Evolutionary conservation across 768 basidiomycete genomes (phyloP).

Genomic region (Cystobasidium ongulense): DNA sequence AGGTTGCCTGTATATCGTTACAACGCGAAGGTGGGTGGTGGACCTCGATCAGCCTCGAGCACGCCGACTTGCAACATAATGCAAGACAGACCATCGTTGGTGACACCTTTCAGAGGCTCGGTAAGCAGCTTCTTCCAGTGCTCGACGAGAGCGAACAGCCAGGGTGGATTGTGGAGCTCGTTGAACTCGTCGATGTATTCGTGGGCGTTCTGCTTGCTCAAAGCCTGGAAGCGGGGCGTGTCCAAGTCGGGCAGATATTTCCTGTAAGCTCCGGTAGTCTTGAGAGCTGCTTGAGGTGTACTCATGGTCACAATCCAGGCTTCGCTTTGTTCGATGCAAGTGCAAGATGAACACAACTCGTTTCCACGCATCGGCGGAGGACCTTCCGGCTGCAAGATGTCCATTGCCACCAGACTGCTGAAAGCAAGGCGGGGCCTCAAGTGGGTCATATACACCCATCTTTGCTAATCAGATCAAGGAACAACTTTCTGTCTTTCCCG

Average conservation of each 20-base stretch:
- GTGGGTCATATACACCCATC: background rate
- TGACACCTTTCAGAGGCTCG: slow-evolving; percentile 12
- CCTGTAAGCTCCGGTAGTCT: background rate
- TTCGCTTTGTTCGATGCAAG: background rate
- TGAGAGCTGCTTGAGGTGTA: background rate
- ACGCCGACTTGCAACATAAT: background rate
- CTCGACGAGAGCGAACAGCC: background rate
- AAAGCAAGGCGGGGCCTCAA: background rate
- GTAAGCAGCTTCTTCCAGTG: slow-evolving; percentile 15
- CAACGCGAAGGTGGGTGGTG: background rate
- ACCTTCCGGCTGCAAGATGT: background rate
- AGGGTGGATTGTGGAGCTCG: slow-evolving; percentile 1
- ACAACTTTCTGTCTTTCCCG: background rate
- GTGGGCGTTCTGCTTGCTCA: slow-evolving; percentile 1
- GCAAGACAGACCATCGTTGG: background rate
- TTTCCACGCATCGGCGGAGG: background rate
- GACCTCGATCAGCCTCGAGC: background rate
- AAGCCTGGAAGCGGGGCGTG: background rate
- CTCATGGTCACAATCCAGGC: background rate
- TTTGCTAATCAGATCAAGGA: background rate
- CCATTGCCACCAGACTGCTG: background rate
- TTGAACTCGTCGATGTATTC: slow-evolving; percentile 11
- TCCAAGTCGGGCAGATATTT: background rate
- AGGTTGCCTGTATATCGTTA: background rate
- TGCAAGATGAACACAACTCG: too few relatives aligned